phyloP scores from a whole-genome alignment of 2,329 filamentous ascomycete species.

The Seiridium unicorne region DNA sequence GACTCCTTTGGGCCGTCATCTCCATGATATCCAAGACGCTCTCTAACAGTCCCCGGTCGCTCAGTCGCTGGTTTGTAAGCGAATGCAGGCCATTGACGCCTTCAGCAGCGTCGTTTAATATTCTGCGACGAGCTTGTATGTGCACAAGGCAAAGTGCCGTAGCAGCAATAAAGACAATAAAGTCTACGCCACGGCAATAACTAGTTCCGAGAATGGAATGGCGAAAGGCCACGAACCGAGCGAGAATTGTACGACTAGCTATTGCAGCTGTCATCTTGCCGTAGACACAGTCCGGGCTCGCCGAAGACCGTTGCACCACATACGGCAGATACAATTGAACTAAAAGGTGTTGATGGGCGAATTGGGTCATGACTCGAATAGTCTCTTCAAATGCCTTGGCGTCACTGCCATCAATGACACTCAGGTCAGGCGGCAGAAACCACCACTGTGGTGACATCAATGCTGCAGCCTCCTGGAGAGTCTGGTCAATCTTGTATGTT shows the following conservation, averaged over 20 bases:
- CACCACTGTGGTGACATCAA: conserved; percentile 38
- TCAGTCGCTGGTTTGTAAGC: conserved; percentile 5
- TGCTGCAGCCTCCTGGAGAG: conserved; percentile 30
- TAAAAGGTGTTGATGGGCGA: conserved; percentile 41
- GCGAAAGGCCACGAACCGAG: conserved; percentile 36
- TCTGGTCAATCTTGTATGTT: conserved; percentile 29
- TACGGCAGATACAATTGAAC: conserved; percentile 44
- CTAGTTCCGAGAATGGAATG: conserved; percentile 22
- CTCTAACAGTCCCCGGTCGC: conserved; percentile 8
- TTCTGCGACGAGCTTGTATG: conserved; percentile 23
- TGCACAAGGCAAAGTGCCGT: conserved; percentile 39
- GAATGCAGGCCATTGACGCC: neutral
- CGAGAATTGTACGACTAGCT: conserved; percentile 41
- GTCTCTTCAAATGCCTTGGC: conserved; percentile 27
- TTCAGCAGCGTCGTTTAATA: neutral
- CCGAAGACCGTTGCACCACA: conserved; percentile 29
- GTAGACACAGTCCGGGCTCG: conserved; percentile 31
- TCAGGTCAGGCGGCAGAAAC: conserved; percentile 23
- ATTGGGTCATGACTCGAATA: conserved; percentile 37
- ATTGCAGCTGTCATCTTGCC: conserved; percentile 38
- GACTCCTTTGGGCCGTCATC: conserved; percentile 20
- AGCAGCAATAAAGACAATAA: conserved; percentile 38
- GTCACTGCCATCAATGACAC: conserved; percentile 11
- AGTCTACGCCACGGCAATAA: conserved; percentile 42
- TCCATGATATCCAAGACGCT: conserved; percentile 8